A percentile compares a stretch with the other conserved stretches of the same genome.
phyloP scores from a whole-genome alignment of 768 basidiomycete species.

The Phallus indusiatus region DNA sequence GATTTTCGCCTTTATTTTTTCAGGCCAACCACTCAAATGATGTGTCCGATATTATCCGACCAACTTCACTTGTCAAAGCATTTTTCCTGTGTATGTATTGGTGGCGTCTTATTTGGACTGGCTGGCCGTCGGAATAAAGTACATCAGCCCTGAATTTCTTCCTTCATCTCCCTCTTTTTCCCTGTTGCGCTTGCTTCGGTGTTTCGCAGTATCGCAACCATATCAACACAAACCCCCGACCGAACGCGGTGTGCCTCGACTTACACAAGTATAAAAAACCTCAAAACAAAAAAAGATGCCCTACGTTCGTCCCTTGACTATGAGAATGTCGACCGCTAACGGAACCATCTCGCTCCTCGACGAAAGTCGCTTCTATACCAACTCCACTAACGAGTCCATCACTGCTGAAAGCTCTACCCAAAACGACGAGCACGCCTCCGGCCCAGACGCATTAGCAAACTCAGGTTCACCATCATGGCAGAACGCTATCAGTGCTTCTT shows the following conservation, averaged over 20 bases:
- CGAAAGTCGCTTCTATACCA: slow-evolving; percentile 1
- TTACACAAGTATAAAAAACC: not conserved
- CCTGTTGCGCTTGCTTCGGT: too few relatives aligned
- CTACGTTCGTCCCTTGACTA: slow-evolving; percentile 6
- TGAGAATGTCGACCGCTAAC: not conserved
- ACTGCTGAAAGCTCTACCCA: slow-evolving; percentile 1
- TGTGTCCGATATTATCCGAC: not conserved
- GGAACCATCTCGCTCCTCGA: not conserved
- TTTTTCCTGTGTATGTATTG: not conserved
- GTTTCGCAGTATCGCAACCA: too few relatives aligned
- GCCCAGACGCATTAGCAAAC: not conserved
- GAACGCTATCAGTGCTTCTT: slow-evolving; percentile 27
- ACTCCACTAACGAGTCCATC: not conserved
- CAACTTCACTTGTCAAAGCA: not conserved
- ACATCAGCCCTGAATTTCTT: too few relatives aligned
- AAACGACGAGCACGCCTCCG: not conserved
- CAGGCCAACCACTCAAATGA: not conserved
- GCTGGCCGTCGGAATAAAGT: too few relatives aligned
- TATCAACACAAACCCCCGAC: not conserved
- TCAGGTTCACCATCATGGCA: slow-evolving; percentile 17
- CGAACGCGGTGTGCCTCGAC: not conserved
- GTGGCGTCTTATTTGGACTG: not conserved
- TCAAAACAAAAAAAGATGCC: not conserved
- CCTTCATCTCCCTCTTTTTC: too few relatives aligned
- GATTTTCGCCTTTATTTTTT: too few relatives aligned